Conservation (phyloP, 331 rosid genomes). For the Pyrus hybrid region DNA sequence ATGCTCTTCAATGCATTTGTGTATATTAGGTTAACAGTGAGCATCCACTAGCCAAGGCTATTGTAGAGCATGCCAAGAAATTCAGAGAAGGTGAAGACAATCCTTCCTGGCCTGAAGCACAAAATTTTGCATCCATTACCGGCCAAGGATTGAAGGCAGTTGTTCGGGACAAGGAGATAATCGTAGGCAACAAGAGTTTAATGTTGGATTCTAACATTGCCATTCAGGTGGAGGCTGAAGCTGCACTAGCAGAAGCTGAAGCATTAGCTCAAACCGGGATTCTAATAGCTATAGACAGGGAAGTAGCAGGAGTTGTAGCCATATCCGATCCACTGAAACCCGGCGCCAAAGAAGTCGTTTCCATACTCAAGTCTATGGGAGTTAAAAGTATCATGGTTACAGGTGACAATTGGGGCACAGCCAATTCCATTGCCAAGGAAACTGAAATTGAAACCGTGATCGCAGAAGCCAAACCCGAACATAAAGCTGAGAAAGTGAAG, state of each 20-base stretch:
- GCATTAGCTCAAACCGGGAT: slow-evolving; percentile 64
- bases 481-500: slow-evolving; percentile 68
- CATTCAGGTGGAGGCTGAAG: slow-evolving; percentile 48
- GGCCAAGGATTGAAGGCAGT: slow-evolving; percentile 84
- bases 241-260: slow-evolving; percentile 52
- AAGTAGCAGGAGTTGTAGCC: slow-evolving; percentile 52
- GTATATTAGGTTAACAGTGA: slow-evolving; percentile 68
- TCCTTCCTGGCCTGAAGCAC: slow-evolving; percentile 54
- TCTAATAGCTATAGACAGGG: slow-evolving; percentile 46
- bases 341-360: slow-evolving; percentile 47
- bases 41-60: slow-evolving; percentile 79
- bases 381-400: slow-evolving; percentile 70
- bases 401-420: slow-evolving; percentile 95
- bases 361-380: slow-evolving; percentile 69
- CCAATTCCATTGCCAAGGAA: slow-evolving; percentile 70
- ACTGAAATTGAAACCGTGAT: slow-evolving; percentile 59
- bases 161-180: slow-evolving; percentile 42
- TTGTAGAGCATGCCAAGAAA: slow-evolving; percentile 62
- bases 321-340: slow-evolving; percentile 81
- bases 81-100: slow-evolving; percentile 38
- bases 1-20: neutral
- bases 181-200: slow-evolving; percentile 66
- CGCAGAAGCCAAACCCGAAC: slow-evolving; percentile 83
- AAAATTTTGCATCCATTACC: slow-evolving; percentile 51
- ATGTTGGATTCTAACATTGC: slow-evolving; percentile 39